A percentile compares a stretch with the other conserved stretches of the same genome.
Evolutionary conservation across 306 rosid species (phyloP).

Genomic region (Vicia sativa): DNA sequence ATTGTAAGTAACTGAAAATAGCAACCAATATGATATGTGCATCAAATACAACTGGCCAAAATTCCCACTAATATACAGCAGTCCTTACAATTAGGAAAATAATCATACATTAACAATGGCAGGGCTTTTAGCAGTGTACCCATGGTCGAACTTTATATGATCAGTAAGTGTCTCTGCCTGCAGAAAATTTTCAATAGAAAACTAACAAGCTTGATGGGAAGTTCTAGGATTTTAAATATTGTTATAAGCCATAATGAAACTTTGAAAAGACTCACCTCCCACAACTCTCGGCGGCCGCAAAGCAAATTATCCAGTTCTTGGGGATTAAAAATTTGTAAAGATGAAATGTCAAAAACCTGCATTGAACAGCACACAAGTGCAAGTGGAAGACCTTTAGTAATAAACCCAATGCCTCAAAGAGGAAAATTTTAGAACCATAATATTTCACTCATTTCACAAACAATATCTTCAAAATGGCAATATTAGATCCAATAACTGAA

Average conservation of each 20-base stretch:
- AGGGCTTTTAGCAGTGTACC: constrained; percentile 95
- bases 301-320: constrained; percentile 91
- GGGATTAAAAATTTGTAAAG: constrained; percentile 86
- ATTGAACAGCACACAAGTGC: constrained; percentile 22
- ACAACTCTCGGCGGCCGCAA: constrained; percentile 94
- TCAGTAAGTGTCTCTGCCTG: constrained; percentile 92
- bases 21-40: constrained; percentile 37
- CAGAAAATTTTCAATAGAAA: constrained; percentile 36
- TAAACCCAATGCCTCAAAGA: no score
- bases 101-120: constrained; percentile 81
- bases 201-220: not conserved
- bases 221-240: constrained; percentile 20
- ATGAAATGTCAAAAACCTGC: constrained; percentile 87
- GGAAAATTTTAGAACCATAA: no score
- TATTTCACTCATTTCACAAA: no score
- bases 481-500: not conserved
- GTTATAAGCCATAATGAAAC: not conserved
- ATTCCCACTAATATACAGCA: constrained; percentile 1
- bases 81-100: constrained; percentile 17
- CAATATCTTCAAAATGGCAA: not conserved
- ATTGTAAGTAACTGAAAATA: constrained; percentile 47
- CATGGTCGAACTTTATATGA: constrained; percentile 97
- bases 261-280: constrained; percentile 64
- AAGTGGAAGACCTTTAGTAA: constrained; percentile 22
- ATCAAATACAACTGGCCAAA: constrained; percentile 22